phyloP scores from a whole-genome alignment of 176 grass and related monocot genomes.

The Coix lacrymajobi region DNA sequence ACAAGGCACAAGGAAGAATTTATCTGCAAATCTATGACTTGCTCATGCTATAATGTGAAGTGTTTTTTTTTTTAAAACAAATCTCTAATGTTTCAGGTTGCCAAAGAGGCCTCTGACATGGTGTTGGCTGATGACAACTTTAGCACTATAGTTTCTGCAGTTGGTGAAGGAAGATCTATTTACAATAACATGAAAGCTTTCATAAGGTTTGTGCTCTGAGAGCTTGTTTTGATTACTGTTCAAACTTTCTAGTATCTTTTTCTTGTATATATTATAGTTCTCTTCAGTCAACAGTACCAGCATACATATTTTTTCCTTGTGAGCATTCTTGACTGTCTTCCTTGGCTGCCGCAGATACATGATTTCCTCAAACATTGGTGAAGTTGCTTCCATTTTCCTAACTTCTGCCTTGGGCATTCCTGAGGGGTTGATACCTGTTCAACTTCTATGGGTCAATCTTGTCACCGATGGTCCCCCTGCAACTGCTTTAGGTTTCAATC shows the following conservation, averaged over 20 bases:
- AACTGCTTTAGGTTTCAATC: conserved; percentile 95
- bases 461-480: conserved; percentile 94
- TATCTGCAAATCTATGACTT: not conserved
- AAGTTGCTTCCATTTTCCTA: conserved; percentile 95
- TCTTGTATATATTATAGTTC: no score
- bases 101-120: conserved; percentile 98
- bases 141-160: conserved; percentile 90
- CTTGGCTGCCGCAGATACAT: conserved; percentile 69
- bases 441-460: conserved; percentile 96
- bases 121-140: conserved; percentile 98
- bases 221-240: not conserved
- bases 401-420: conserved; percentile 96
- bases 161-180: conserved; percentile 97
- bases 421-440: conserved; percentile 95
- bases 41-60: not conserved
- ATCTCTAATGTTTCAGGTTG: conserved; percentile 40
- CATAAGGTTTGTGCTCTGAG: conserved; percentile 54
- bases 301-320: not conserved
- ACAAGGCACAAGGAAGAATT: not conserved
- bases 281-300: not conserved
- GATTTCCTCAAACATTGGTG: conserved; percentile 98
- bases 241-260: not conserved
- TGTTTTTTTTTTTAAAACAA: not conserved
- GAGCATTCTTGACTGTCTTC: conserved; percentile 29
- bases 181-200: conserved; percentile 99